These are phyloP conservation scores for Rhamnella rubrinervis DNA, from an alignment of 331 rosid genomes.

Conservation along the genomic window DNA sequence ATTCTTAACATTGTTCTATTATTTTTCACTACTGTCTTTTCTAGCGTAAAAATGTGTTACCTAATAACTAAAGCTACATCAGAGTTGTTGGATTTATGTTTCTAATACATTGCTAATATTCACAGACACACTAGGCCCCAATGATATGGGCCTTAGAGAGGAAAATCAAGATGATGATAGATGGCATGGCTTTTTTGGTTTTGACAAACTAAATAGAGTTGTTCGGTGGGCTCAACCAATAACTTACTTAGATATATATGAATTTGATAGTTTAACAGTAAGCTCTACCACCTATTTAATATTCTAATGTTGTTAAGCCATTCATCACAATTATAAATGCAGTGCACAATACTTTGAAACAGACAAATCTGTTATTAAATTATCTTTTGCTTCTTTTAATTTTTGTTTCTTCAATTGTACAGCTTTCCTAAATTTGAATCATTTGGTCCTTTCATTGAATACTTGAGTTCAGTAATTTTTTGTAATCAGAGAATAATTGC, in stretches of 20 bases:
- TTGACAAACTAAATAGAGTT: conserved; percentile 48
- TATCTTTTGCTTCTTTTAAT: neutral
- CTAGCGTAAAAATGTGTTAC: neutral
- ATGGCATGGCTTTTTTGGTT: conserved; percentile 74
- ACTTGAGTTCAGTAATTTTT: neutral
- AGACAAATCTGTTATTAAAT: neutral
- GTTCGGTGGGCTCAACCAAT: conserved; percentile 93
- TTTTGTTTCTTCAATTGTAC: neutral
- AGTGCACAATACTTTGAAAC: neutral
- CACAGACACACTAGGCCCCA: conserved; percentile 59
- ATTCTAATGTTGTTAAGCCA: neutral
- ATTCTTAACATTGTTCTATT: too few species aligned
- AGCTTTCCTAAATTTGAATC: neutral
- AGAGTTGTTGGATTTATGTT: neutral
- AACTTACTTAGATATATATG: conserved; percentile 67
- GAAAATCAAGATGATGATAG: conserved; percentile 72
- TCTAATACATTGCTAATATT: conserved; percentile 18
- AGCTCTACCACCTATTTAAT: conserved; percentile 18
- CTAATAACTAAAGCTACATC: neutral
- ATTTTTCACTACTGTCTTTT: too few species aligned
- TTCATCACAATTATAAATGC: neutral
- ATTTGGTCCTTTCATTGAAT: neutral
- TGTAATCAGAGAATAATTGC: too few species aligned
- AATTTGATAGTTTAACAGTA: conserved; percentile 74
- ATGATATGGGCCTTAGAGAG: conserved; percentile 79